Evolutionary conservation across 352 stramenopile species (phyloP).

Genomic region (Pythium biforme): DNA sequence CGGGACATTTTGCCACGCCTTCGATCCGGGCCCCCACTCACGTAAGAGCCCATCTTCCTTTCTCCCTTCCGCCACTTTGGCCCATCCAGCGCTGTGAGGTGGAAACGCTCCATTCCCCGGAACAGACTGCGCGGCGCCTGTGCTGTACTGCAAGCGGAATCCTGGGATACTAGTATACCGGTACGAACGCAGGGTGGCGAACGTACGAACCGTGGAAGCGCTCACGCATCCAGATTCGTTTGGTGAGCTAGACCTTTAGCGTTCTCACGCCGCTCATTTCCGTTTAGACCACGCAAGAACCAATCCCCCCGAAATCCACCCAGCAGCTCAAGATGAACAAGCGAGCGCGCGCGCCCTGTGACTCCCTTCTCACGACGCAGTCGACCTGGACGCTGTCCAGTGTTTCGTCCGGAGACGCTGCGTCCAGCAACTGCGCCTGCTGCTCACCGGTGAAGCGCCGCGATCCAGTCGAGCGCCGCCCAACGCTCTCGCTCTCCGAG

Average conservation of each 20-base stretch:
- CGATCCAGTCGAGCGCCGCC: neutral
- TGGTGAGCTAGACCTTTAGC: neutral
- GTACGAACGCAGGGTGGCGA: neutral
- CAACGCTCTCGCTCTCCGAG: neutral
- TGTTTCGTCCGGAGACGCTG: too few relatives aligned
- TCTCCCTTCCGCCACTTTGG: neutral
- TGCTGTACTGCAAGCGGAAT: neutral
- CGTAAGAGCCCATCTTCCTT: conserved; percentile 1
- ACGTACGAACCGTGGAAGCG: neutral
- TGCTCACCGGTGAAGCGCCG: neutral
- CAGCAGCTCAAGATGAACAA: neutral
- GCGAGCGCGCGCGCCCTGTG: neutral
- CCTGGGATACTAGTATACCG: too few relatives aligned
- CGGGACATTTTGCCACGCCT: too few relatives aligned
- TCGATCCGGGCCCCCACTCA: too few relatives aligned
- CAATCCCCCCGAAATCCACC: neutral
- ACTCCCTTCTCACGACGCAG: conserved; percentile 11
- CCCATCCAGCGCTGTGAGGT: neutral
- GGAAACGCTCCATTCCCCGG: neutral
- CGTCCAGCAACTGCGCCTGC: neutral
- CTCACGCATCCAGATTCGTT: neutral
- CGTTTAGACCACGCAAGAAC: neutral
- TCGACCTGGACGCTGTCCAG: conserved; percentile 9
- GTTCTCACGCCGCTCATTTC: neutral
- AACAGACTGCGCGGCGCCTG: neutral